phyloP scores from a whole-genome alignment of 306 rosid species.

The Prunus dulcis region DNA sequence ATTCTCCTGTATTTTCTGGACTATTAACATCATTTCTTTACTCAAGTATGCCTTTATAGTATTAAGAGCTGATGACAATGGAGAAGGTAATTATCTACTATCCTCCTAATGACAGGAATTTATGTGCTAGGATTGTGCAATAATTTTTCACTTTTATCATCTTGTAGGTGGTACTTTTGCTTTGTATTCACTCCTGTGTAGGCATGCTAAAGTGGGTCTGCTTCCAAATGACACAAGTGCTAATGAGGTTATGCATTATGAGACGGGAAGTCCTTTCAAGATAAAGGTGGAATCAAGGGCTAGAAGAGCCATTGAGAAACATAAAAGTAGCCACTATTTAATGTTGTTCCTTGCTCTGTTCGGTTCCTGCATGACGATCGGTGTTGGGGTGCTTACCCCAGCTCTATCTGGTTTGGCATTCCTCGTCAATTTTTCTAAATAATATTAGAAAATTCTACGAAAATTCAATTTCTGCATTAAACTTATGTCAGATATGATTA shows the following conservation, averaged over 20 bases:
- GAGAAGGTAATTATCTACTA: conserved; percentile 50
- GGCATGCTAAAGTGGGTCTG: conserved; percentile 77
- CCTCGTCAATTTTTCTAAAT: not conserved
- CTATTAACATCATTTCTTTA: conserved; percentile 54
- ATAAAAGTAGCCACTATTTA: conserved; percentile 54
- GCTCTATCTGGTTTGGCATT: conserved; percentile 62
- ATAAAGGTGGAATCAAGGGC: conserved; percentile 54
- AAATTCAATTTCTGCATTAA: conserved; percentile 1
- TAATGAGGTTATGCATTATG: conserved; percentile 41
- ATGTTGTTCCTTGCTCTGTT: conserved; percentile 68
- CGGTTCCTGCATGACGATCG: conserved; percentile 74
- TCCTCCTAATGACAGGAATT: not conserved
- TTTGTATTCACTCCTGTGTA: conserved; percentile 72
- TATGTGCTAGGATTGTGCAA: conserved; percentile 5
- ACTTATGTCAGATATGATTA: not conserved
- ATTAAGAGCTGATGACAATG: conserved; percentile 61
- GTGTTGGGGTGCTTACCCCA: conserved; percentile 77
- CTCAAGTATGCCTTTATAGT: conserved; percentile 66
- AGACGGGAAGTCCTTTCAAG: conserved; percentile 31
- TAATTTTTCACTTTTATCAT: conserved; percentile 10
- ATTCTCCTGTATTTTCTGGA: conserved; percentile 81
- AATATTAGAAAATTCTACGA: not conserved
- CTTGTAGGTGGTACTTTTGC: conserved; percentile 74
- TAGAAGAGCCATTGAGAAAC: conserved; percentile 60
- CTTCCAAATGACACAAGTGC: conserved; percentile 61